phyloP scores from a whole-genome alignment of 1,284 basidiomycete species.

The Chalciporus sp. region DNA sequence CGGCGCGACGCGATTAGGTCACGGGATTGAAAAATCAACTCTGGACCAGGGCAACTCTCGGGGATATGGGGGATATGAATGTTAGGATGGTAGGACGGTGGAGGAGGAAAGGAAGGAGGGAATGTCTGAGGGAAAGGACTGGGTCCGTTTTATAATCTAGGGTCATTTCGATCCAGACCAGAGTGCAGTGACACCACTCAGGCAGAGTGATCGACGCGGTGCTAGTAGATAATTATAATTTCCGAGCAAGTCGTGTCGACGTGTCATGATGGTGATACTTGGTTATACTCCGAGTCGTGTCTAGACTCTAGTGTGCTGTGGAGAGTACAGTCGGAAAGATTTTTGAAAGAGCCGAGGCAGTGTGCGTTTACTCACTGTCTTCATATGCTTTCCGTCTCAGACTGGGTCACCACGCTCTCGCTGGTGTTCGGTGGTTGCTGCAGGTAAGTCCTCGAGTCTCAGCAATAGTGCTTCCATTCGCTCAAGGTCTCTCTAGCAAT shows the following conservation, averaged over 20 bases:
- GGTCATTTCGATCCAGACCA: neutral
- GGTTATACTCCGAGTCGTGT: neutral
- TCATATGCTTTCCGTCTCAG: constrained; percentile 34
- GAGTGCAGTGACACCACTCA: neutral
- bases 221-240: neutral
- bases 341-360: no score
- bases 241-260: neutral
- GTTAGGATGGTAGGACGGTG: neutral
- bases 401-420: constrained; percentile 63
- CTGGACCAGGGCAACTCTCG: neutral
- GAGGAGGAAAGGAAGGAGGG: neutral
- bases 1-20: constrained; percentile 27
- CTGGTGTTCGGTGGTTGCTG: constrained; percentile 84
- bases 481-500: constrained; percentile 48
- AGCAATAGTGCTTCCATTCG: neutral
- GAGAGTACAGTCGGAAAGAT: no score
- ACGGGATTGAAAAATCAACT: constrained; percentile 30
- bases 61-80: no score
- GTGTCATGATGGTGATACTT: no score
- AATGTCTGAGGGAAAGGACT: neutral
- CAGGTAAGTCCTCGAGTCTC: constrained; percentile 45
- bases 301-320: no score
- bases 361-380: neutral
- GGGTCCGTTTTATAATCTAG: neutral
- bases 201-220: neutral